Evolutionary conservation across 495 filamentous ascomycete species (phyloP), one percentile per base, ranked within the genome.

Genomic region (Neurospora intermedia): DNA sequence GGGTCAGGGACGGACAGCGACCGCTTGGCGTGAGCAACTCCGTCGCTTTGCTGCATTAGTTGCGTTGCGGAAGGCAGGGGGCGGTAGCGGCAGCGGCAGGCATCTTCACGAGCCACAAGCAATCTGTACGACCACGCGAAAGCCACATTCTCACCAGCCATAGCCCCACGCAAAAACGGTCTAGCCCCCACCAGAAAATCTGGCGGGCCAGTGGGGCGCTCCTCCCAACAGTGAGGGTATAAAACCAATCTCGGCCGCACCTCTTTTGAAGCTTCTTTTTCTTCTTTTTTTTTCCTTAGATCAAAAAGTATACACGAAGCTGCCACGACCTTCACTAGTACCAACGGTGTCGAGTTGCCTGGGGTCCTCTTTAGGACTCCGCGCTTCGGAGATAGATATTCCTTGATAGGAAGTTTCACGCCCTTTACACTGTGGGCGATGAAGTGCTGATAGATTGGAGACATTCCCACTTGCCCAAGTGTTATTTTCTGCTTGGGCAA

Each of bases 321-420:
- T 80, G 84, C 84, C 84, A 85, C 84, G 84, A 85, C 84, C 83
- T 76, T 81, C 83, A 85, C 81, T 81, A 82, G 80, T 77, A 79
- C 73, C 82, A 74, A 85, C 84, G 83, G 83, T 85, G 83, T 81
- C 77, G 82, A 73, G 84, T 85, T 86, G 84, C 84, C 83, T 83
- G 81, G 54, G 54, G 54, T 84, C 81, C 81, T 81, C 74, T 46
- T 69, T 38, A 71, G 75, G 76, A 82, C 77, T 77, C 82, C 80
- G 78, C 74, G 72, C 83, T 85, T 83, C 82, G 83, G 80, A 85
- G 84, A 86, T 75, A 8, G 78, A 86, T 31, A 72, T 72, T 84
- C 84, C 84, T 80, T 83, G 84, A 83, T 85, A 86, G 84, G 84
- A 86, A 86, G 84, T 86, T 80, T 83, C 77, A 77, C 82, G 78